Percentiles rank a stretch among this genome's conserved stretches.
Evolutionary conservation across 176 grass and related monocot genomes (phyloP).

Genomic region (Coix lacrymajobi): DNA sequence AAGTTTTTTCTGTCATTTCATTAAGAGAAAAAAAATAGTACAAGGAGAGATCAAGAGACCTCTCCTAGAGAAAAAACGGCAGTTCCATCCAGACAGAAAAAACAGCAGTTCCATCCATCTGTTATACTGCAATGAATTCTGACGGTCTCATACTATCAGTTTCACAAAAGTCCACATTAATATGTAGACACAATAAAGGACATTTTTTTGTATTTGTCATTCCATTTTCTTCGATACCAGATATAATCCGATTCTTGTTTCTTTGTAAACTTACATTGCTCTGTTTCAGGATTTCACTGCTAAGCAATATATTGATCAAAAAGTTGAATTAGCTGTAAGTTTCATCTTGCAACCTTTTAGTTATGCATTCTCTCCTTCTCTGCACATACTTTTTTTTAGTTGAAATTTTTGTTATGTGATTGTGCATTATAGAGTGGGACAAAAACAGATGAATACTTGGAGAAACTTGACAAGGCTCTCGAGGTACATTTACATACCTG

Average conservation of each 20-base stretch:
- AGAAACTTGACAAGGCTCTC: constrained; percentile 75
- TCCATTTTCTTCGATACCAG: background rate
- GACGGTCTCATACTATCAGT: background rate
- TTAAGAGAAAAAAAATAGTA: background rate
- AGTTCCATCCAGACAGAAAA: background rate
- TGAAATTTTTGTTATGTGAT: constrained; percentile 9
- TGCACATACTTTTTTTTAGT: background rate
- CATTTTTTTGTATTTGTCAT: constrained; percentile 10
- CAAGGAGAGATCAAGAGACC: background rate
- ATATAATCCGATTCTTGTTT: background rate
- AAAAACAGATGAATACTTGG: constrained; percentile 77
- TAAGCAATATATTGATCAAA: constrained; percentile 76
- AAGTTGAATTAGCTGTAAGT: constrained; percentile 80
- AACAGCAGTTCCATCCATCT: background rate
- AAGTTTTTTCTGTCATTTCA: background rate
- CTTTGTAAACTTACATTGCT: constrained; percentile 17
- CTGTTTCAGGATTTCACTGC: constrained; percentile 60
- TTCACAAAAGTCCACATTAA: background rate
- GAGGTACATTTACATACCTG: constrained; percentile 42
- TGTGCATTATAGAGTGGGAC: constrained; percentile 65
- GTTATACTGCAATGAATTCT: background rate
- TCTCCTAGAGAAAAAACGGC: background rate
- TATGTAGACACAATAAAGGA: background rate
- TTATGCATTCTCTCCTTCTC: background rate
- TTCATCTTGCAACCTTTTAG: background rate